A percentile compares a stretch with the other conserved stretches of the same genome.
Evolutionary conservation across 495 filamentous ascomycete species (phyloP).

Genomic region (Mycothermus thermophilus): DNA sequence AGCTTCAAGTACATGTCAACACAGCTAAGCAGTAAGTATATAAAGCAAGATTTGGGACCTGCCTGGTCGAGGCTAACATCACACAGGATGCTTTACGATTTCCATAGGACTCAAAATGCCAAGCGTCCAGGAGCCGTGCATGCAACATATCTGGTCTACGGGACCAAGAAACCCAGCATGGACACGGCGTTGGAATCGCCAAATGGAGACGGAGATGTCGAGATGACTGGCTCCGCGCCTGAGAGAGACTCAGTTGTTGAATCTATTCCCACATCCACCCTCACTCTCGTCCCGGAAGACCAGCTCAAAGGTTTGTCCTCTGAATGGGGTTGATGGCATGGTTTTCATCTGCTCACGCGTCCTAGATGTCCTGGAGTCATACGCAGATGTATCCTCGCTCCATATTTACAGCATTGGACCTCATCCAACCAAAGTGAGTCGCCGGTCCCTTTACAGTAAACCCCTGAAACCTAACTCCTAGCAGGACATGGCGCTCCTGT

Average conservation of each 20-base stretch:
- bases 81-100: constrained; percentile 77
- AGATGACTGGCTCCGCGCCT: constrained; percentile 60
- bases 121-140: constrained; percentile 61
- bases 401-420: constrained; percentile 81
- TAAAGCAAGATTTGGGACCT: too few species aligned
- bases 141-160: constrained; percentile 79
- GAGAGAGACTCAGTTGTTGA: constrained; percentile 35
- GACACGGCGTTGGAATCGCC: constrained; percentile 16
- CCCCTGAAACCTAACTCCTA: too few species aligned
- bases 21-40: constrained; percentile 21
- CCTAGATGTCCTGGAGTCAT: constrained; percentile 52
- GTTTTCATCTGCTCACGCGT: constrained; percentile 9
- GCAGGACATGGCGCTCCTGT: constrained; percentile 62
- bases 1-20: constrained; percentile 68
- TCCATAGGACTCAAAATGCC: constrained; percentile 62
- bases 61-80: neutral
- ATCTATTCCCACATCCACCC: constrained; percentile 34
- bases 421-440: constrained; percentile 45
- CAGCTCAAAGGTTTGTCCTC: constrained; percentile 48
- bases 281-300: constrained; percentile 70
- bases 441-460: neutral
- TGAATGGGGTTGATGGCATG: neutral
- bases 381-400: constrained; percentile 56
- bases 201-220: constrained; percentile 48
- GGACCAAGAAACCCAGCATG: constrained; percentile 28